phyloP scores from a whole-genome alignment of 352 stramenopile species.

The Thraustochytrium sp. region DNA sequence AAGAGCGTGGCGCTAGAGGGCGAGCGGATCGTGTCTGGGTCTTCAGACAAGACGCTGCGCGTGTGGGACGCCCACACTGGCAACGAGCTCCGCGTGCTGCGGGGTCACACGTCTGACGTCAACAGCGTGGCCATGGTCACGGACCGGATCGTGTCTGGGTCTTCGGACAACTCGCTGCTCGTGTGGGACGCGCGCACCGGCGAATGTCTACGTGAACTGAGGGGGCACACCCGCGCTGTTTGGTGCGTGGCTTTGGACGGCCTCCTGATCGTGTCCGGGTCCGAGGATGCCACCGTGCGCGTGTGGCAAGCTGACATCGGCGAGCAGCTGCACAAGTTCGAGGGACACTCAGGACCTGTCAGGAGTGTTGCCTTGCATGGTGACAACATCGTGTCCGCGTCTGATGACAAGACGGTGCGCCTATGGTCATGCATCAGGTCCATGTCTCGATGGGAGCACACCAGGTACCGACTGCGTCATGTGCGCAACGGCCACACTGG shows the following conservation, averaged over 20 bases:
- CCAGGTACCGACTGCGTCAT: no score
- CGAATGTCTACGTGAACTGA: no score
- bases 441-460: no score
- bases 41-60: background rate
- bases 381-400: no score
- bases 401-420: no score
- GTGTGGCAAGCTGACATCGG: background rate
- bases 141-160: background rate
- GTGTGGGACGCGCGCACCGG: background rate
- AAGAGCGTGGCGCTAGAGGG: background rate
- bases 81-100: background rate
- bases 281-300: background rate
- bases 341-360: no score
- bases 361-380: no score
- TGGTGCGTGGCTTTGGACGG: background rate
- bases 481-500: no score
- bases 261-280: background rate
- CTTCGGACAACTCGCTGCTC: background rate
- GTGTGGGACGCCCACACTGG: background rate
- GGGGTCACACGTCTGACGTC: background rate
- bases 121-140: background rate
- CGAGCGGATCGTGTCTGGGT: background rate
- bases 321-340: background rate
- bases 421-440: no score
- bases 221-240: background rate